A percentile compares a stretch with the other conserved stretches of the same genome.
Conservation (phyloP, 106 monocot species). For the Platanthera guangdongensis region DNA sequence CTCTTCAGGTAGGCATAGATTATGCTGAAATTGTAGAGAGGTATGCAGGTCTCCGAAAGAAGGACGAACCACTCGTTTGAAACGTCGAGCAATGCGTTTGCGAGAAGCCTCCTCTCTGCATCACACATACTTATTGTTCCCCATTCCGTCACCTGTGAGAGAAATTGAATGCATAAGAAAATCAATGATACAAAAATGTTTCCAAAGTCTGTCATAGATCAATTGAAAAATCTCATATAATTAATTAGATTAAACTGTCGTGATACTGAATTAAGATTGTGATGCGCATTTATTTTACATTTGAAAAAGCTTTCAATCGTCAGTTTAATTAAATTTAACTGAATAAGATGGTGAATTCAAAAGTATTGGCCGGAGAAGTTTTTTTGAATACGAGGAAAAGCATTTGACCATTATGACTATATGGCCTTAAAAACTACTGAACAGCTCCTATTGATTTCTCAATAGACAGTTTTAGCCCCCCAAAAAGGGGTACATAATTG, state of each 20-base stretch:
- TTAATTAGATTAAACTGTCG: too few species aligned
- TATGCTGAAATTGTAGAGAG: conserved; percentile 45
- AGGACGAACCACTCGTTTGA: conserved; percentile 51
- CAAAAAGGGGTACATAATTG: too few species aligned
- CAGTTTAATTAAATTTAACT: background rate
- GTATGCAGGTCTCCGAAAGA: conserved; percentile 55
- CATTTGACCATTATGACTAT: background rate
- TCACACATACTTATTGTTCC: conserved; percentile 50
- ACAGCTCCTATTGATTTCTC: background rate
- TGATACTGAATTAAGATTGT: too few species aligned
- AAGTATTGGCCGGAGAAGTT: too few species aligned
- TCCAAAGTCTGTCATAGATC: too few species aligned
- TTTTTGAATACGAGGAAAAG: background rate
- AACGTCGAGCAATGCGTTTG: conserved; percentile 46
- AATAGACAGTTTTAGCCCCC: too few species aligned
- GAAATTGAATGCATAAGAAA: too few species aligned
- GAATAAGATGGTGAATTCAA: too few species aligned
- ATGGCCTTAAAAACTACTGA: background rate
- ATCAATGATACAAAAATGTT: too few species aligned
- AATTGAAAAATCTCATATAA: too few species aligned
- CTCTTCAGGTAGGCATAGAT: conserved; percentile 30
- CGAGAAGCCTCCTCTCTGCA: conserved; percentile 61
- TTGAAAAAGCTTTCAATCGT: background rate
- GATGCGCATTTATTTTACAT: background rate
- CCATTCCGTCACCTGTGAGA: conserved; percentile 33